Percentiles rank a stretch among this genome's conserved stretches.
Evolutionary conservation across 2,329 filamentous ascomycete species (phyloP).

Genomic region (Cordyceps cicadae): DNA sequence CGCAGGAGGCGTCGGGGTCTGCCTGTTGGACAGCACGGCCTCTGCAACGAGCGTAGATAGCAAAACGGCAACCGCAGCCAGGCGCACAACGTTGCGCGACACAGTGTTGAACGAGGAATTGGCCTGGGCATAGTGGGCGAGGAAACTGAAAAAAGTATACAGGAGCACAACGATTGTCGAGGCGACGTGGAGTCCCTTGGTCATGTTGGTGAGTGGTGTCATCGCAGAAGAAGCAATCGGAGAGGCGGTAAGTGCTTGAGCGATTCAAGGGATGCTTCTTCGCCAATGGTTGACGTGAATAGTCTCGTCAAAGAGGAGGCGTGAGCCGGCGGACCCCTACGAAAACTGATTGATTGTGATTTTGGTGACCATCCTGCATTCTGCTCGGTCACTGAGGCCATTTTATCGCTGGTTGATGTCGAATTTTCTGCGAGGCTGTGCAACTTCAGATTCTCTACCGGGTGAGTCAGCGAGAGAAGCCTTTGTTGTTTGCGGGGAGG

Average conservation of each 20-base stretch:
- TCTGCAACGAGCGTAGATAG: neutral
- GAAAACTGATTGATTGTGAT: too few species aligned
- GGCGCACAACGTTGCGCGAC: neutral
- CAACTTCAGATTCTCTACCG: neutral
- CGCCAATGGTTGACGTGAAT: too few species aligned
- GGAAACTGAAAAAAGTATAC: neutral
- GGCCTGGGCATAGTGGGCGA: neutral
- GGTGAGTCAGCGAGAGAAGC: neutral
- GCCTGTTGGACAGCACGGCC: neutral
- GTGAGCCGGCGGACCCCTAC: too few species aligned
- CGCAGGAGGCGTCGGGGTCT: neutral
- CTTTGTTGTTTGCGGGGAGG: neutral
- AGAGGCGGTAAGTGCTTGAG: too few species aligned
- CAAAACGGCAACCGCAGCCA: neutral
- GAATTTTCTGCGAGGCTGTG: neutral
- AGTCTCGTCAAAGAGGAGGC: neutral
- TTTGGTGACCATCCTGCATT: too few species aligned
- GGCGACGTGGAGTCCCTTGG: neutral
- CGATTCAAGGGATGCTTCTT: neutral
- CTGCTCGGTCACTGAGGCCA: too few species aligned
- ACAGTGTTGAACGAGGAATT: neutral
- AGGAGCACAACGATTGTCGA: neutral
- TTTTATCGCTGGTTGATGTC: neutral
- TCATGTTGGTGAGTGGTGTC: neutral
- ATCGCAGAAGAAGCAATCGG: neutral